Conservation (phyloP, 176 grass and related monocot genomes). For the Puccinellia tenuiflora region DNA sequence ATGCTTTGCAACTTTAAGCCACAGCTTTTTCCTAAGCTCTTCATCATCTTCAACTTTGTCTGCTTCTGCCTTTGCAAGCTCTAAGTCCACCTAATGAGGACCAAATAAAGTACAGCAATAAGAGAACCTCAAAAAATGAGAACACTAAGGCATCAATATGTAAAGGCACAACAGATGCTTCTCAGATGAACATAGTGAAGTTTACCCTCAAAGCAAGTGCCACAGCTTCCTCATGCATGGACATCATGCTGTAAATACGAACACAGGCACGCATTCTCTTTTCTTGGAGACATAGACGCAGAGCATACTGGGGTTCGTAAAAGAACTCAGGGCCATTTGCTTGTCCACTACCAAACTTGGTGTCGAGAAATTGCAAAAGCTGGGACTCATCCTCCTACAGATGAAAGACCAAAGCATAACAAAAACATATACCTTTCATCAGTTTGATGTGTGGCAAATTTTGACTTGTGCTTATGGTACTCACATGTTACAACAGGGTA, state of each 20-base stretch:
- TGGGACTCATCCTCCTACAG: slow-evolving; percentile 89
- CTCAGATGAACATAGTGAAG: slow-evolving; percentile 8
- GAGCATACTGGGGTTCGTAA: slow-evolving; percentile 98
- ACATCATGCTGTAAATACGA: slow-evolving; percentile 99
- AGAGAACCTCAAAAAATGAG: slow-evolving; percentile 15
- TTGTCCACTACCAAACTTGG: slow-evolving; percentile 72
- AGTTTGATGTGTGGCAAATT: not conserved
- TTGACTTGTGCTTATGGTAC: slow-evolving; percentile 13
- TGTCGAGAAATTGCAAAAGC: slow-evolving; percentile 83
- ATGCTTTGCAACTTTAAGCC: slow-evolving; percentile 97
- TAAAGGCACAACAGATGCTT: not conserved
- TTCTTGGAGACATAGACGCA: slow-evolving; percentile 91
- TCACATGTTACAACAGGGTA: not conserved
- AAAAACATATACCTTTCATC: not conserved
- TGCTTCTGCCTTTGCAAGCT: slow-evolving; percentile 97
- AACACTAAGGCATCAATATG: slow-evolving; percentile 16
- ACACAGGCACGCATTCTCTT: slow-evolving; percentile 94
- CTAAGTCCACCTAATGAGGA: slow-evolving; percentile 65
- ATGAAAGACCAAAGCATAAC: slow-evolving; percentile 10
- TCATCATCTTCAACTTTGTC: slow-evolving; percentile 99
- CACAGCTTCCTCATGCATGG: slow-evolving; percentile 98
- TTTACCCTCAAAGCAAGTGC: slow-evolving; percentile 89
- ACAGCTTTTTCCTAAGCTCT: slow-evolving; percentile 96
- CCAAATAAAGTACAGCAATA: slow-evolving; percentile 8
- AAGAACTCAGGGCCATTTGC: slow-evolving; percentile 71